These are phyloP conservation scores for Tuber umbilicatum DNA, from an alignment of 495 filamentous ascomycete genomes.

Conservation along the genomic window DNA sequence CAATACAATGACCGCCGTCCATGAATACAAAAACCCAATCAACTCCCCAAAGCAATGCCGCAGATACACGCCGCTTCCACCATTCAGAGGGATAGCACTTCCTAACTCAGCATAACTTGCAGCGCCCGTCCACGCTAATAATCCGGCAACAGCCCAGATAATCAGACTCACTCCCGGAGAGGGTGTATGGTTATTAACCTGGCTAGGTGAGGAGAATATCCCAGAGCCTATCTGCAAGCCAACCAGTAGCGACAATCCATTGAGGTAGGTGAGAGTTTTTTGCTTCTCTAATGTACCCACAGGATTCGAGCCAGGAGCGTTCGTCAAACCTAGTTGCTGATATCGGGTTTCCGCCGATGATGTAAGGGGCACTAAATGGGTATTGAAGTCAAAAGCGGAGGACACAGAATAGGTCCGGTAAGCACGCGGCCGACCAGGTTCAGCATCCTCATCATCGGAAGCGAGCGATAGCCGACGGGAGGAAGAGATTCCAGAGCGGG, in stretches of 20 bases:
- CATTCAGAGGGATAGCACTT: slow-evolving; percentile 91
- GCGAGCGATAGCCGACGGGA: slow-evolving; percentile 86
- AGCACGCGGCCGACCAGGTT: slow-evolving; percentile 46
- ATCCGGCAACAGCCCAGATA: slow-evolving; percentile 81
- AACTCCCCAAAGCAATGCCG: slow-evolving; percentile 94
- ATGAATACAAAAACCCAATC: slow-evolving; percentile 86
- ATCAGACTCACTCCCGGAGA: slow-evolving; percentile 86
- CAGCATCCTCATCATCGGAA: slow-evolving; percentile 56
- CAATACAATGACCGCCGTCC: slow-evolving; percentile 87
- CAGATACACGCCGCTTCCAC: slow-evolving; percentile 85
- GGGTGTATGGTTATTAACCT: slow-evolving; percentile 87
- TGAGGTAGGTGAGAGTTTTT: slow-evolving; percentile 90
- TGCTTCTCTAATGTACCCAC: slow-evolving; percentile 71
- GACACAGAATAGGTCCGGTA: slow-evolving; percentile 79
- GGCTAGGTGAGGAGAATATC: slow-evolving; percentile 90
- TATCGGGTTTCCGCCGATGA: slow-evolving; percentile 68
- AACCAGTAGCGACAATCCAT: slow-evolving; percentile 82
- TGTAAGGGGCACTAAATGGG: slow-evolving; percentile 87
- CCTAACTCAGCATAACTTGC: slow-evolving; percentile 94
- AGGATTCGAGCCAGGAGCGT: slow-evolving; percentile 47
- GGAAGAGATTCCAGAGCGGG: slow-evolving; percentile 76
- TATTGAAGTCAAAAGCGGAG: slow-evolving; percentile 87
- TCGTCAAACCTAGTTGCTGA: slow-evolving; percentile 69
- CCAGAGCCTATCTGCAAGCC: slow-evolving; percentile 95
- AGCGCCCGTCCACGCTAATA: slow-evolving; percentile 93